A percentile compares a stretch with the other conserved stretches of the same genome.
Evolutionary conservation across 2,329 filamentous ascomycete species (phyloP).

Genomic region (Akanthomyces lecanii): DNA sequence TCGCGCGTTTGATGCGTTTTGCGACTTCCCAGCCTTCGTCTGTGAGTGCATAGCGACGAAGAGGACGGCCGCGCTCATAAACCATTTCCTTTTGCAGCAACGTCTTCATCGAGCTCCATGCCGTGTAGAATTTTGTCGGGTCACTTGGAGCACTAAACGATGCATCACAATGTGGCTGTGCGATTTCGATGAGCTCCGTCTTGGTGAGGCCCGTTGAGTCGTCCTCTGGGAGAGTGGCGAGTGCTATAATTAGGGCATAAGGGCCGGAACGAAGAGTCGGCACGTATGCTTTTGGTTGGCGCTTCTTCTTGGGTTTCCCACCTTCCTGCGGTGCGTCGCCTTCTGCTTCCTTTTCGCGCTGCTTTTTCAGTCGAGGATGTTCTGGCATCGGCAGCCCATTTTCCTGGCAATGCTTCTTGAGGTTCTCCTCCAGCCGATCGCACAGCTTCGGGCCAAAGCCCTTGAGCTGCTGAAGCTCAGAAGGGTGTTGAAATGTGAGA

Average conservation of each 20-base stretch:
- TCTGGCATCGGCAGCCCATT: slow-evolving; percentile 66
- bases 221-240: slow-evolving; percentile 56
- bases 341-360: slow-evolving; percentile 31
- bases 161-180: slow-evolving; percentile 67
- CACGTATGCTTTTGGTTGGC: slow-evolving; percentile 64
- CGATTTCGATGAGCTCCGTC: slow-evolving; percentile 60
- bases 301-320: slow-evolving; percentile 50
- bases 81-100: slow-evolving; percentile 69
- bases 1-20: slow-evolving; percentile 55
- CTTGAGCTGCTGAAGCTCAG: slow-evolving; percentile 66
- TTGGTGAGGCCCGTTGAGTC: slow-evolving; percentile 58
- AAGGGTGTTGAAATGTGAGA: slow-evolving; percentile 65
- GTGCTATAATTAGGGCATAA: slow-evolving; percentile 66
- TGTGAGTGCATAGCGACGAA: slow-evolving; percentile 65
- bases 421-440: slow-evolving; percentile 59
- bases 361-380: slow-evolving; percentile 44
- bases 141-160: slow-evolving; percentile 67
- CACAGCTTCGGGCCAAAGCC: slow-evolving; percentile 71
- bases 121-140: slow-evolving; percentile 68
- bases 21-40: slow-evolving; percentile 77
- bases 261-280: slow-evolving; percentile 68
- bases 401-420: slow-evolving; percentile 58
- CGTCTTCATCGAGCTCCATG: slow-evolving; percentile 80
- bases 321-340: slow-evolving; percentile 23
- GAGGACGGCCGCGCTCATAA: slow-evolving; percentile 63